Conservation (phyloP, 805 yeast genomes). For the Metschnikowia cerradonensis region DNA sequence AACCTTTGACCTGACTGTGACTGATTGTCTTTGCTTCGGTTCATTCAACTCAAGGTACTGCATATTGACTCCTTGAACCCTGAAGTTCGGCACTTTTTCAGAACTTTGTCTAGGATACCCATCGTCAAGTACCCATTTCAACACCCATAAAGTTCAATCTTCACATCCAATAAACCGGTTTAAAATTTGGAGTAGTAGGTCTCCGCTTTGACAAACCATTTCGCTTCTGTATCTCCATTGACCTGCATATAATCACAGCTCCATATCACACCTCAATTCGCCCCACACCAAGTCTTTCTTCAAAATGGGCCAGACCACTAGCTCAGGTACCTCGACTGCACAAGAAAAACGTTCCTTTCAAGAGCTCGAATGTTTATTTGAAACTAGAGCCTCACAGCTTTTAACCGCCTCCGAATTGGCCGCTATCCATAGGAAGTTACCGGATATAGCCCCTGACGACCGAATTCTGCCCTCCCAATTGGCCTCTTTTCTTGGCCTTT, state of each 20-base stretch:
- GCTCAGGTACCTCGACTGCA: slow-evolving; percentile 5
- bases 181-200: background rate
- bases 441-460: background rate
- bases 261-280: background rate
- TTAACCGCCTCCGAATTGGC: slow-evolving; percentile 8
- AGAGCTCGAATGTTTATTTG: slow-evolving; percentile 4
- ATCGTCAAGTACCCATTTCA: too few species aligned
- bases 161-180: background rate
- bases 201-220: too few species aligned
- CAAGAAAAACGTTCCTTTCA: background rate
- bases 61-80: too few species aligned
- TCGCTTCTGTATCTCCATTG: background rate
- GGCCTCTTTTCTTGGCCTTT: background rate
- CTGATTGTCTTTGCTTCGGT: too few species aligned
- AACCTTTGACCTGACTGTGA: too few species aligned
- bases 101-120: too few species aligned
- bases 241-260: background rate
- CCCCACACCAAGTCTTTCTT: background rate
- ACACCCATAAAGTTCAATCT: too few species aligned
- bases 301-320: slow-evolving; percentile 19
- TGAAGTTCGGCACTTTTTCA: too few species aligned
- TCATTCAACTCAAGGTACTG: too few species aligned
- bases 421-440: slow-evolving; percentile 2
- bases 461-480: background rate
- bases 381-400: slow-evolving; percentile 3